phyloP scores from a whole-genome alignment of 306 rosid species.

The Inga leiocalycina region DNA sequence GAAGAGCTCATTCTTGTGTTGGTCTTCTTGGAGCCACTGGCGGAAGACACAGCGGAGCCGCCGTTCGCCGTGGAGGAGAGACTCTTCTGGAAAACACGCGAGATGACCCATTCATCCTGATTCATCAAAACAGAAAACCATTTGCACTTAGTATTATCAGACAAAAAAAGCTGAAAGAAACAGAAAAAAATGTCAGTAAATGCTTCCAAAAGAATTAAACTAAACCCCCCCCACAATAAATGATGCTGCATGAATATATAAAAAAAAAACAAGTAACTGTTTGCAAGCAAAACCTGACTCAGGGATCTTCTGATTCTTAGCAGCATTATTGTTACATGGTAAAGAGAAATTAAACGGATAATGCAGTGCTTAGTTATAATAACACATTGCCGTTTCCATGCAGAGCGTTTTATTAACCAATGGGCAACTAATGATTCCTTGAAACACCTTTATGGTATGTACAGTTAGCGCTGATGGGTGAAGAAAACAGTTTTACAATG shows the following conservation, averaged over 20 bases:
- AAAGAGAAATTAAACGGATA: conserved; percentile 1
- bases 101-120: conserved; percentile 98
- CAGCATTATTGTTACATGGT: conserved; percentile 2
- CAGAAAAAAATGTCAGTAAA: background rate
- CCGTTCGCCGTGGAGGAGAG: conserved; percentile 33
- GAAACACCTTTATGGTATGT: background rate
- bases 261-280: background rate
- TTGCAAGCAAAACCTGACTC: conserved; percentile 9
- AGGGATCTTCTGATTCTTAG: background rate
- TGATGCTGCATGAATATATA: background rate
- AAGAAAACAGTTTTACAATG: background rate
- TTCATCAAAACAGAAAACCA: background rate
- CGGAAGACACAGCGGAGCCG: conserved; percentile 30
- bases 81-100: conserved; percentile 83
- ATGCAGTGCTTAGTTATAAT: conserved; percentile 3
- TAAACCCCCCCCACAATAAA: background rate
- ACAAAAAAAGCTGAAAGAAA: background rate
- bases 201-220: background rate
- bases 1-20: conserved; percentile 42
- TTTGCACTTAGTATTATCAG: background rate
- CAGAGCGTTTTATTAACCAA: conserved; percentile 25
- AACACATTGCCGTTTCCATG: conserved; percentile 33
- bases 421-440: background rate
- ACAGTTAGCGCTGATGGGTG: background rate
- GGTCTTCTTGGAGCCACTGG: conserved; percentile 54